Conservation (phyloP, 352 stramenopile genomes). For the Globisporangium uncinulatum region DNA sequence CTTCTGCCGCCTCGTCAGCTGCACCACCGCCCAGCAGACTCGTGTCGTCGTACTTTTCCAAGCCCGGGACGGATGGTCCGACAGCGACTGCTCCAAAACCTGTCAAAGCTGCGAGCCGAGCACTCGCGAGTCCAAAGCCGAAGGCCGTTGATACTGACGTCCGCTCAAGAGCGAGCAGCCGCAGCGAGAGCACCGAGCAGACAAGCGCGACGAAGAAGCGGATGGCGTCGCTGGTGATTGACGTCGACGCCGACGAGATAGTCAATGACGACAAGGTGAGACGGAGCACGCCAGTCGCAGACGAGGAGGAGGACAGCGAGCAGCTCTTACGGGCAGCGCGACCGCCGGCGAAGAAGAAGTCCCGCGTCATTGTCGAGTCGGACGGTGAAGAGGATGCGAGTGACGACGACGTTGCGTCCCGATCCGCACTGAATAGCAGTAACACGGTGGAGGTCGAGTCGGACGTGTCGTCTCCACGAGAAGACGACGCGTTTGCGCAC, state of each 20-base stretch:
- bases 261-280: constrained; percentile 5
- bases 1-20: not conserved
- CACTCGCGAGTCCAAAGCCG: not conserved
- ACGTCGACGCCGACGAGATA: constrained; percentile 30
- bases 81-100: not conserved
- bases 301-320: constrained; percentile 31
- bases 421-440: not conserved
- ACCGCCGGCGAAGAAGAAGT: constrained; percentile 28
- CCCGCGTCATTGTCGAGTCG: constrained; percentile 60
- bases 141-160: not conserved
- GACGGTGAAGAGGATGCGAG: constrained; percentile 27
- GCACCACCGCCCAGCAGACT: constrained; percentile 10
- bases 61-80: not conserved
- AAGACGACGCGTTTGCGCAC: constrained; percentile 28
- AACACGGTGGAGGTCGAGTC: constrained; percentile 20
- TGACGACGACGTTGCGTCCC: constrained; percentile 13
- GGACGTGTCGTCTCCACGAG: constrained; percentile 37
- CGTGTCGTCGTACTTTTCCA: constrained; percentile 39
- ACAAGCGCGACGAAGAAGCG: constrained; percentile 20
- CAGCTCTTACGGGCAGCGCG: constrained; percentile 25
- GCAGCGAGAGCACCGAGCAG: not conserved
- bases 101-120: not conserved
- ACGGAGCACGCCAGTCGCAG: constrained; percentile 5
- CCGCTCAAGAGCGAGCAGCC: constrained; percentile 7
- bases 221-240: constrained; percentile 15